Evolutionary conservation across 331 rosid species (phyloP).

Genomic region (Dryas integrifolia): DNA sequence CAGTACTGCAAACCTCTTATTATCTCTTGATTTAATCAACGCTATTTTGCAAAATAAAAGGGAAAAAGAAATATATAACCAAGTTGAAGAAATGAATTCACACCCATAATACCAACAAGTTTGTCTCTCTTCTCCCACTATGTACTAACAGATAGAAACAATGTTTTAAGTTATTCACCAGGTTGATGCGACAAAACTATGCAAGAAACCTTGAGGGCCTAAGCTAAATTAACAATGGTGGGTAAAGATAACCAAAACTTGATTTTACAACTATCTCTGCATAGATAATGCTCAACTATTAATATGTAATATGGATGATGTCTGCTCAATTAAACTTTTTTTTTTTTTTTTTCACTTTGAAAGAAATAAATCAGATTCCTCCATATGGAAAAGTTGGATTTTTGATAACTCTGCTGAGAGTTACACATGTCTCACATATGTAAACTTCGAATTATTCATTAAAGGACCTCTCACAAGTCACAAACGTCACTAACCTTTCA

Average conservation of each 20-base stretch:
- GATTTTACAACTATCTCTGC: neutral
- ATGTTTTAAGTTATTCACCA: slow-evolving; percentile 4
- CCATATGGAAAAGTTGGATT: neutral
- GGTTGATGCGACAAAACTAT: neutral
- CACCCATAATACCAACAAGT: neutral
- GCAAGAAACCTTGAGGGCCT: neutral
- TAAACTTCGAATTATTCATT: slow-evolving; percentile 4
- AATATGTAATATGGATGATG: neutral
- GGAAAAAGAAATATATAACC: slow-evolving; percentile 14
- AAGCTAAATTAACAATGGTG: neutral
- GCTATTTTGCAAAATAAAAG: slow-evolving; percentile 15
- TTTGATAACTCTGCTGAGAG: slow-evolving; percentile 25
- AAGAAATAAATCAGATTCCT: slow-evolving; percentile 10
- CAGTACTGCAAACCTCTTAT: slow-evolving; percentile 17
- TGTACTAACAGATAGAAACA: slow-evolving; percentile 1
- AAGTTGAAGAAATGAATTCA: slow-evolving; percentile 20
- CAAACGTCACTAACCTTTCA: slow-evolving; percentile 36
- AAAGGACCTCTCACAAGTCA: slow-evolving; percentile 35
- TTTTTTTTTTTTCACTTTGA: neutral
- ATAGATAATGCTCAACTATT: neutral
- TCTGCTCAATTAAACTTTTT: neutral
- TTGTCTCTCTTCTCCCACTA: neutral
- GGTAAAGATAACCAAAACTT: neutral
- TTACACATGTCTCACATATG: slow-evolving; percentile 13
- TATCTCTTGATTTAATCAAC: slow-evolving; percentile 25